Evolutionary conservation across 495 filamentous ascomycete species (phyloP).

Genomic region (Wilcoxina mikolae): DNA sequence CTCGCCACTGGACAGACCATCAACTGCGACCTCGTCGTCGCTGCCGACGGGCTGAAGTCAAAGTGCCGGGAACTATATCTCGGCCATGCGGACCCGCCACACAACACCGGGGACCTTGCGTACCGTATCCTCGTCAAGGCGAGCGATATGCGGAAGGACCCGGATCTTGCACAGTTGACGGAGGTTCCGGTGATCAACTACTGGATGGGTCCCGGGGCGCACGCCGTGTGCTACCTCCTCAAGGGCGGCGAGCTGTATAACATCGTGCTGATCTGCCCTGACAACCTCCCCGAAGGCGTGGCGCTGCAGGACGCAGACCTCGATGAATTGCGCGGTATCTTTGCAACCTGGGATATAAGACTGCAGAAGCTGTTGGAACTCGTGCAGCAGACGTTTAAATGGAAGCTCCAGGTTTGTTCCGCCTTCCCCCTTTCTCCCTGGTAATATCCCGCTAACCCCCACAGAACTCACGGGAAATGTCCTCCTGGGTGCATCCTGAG

Average conservation of each 20-base stretch:
- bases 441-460: background rate
- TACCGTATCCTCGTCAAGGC: constrained; percentile 43
- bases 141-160: constrained; percentile 36
- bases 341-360: constrained; percentile 40
- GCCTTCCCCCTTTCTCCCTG: background rate
- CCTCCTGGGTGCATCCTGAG: constrained; percentile 31
- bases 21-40: constrained; percentile 39
- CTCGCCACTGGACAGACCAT: constrained; percentile 30
- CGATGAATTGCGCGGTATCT: constrained; percentile 38
- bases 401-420: constrained; percentile 31
- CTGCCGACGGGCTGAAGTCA: constrained; percentile 44
- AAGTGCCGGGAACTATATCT: constrained; percentile 35
- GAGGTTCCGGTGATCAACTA: constrained; percentile 47
- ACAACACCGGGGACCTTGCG: constrained; percentile 45
- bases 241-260: constrained; percentile 40
- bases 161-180: constrained; percentile 34
- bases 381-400: constrained; percentile 37
- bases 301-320: constrained; percentile 33
- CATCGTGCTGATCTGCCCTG: constrained; percentile 41
- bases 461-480: constrained; percentile 29
- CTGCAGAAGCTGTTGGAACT: constrained; percentile 35
- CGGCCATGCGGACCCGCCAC: constrained; percentile 32
- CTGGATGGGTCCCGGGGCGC: constrained; percentile 49
- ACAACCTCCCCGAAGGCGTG: constrained; percentile 36
- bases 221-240: constrained; percentile 45